Evolutionary conservation across 768 basidiomycete species (phyloP).

Genomic region (Mycena haematopus): DNA sequence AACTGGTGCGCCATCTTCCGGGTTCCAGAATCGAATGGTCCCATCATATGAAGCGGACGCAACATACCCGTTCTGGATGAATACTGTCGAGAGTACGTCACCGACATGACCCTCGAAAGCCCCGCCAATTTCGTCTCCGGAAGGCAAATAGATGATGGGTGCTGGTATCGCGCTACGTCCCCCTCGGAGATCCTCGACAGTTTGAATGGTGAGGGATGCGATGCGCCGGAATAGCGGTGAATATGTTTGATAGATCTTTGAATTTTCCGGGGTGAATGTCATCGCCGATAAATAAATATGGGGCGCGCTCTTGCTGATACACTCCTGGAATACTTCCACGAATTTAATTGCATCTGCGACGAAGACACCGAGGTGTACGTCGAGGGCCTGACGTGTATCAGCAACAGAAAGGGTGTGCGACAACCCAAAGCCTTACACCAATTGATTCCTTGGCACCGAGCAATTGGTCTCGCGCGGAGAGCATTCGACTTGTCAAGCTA

Average conservation of each 20-base stretch:
- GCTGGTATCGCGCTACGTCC: slow-evolving; percentile 3
- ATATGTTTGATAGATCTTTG: slow-evolving; percentile 19
- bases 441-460: background rate
- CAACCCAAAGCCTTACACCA: background rate
- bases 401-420: background rate
- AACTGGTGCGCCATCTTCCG: slow-evolving; percentile 2
- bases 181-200: slow-evolving; percentile 3
- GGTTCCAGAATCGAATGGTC: slow-evolving; percentile 25
- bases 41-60: slow-evolving; percentile 20
- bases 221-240: background rate
- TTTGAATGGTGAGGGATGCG: slow-evolving; percentile 7
- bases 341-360: slow-evolving; percentile 16
- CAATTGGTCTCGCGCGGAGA: slow-evolving; percentile 3
- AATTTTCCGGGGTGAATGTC: slow-evolving; percentile 5
- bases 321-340: slow-evolving; percentile 15
- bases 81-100: slow-evolving; percentile 3
- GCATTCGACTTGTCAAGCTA: slow-evolving; percentile 4
- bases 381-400: background rate
- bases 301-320: slow-evolving; percentile 26
- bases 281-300: slow-evolving; percentile 27
- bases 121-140: background rate
- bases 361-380: background rate
- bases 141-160: background rate
- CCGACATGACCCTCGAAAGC: slow-evolving; percentile 21
- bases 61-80: slow-evolving; percentile 11